phyloP scores from a whole-genome alignment of 2,329 filamentous ascomycete species.

The Acephala macrosclerotiorum region DNA sequence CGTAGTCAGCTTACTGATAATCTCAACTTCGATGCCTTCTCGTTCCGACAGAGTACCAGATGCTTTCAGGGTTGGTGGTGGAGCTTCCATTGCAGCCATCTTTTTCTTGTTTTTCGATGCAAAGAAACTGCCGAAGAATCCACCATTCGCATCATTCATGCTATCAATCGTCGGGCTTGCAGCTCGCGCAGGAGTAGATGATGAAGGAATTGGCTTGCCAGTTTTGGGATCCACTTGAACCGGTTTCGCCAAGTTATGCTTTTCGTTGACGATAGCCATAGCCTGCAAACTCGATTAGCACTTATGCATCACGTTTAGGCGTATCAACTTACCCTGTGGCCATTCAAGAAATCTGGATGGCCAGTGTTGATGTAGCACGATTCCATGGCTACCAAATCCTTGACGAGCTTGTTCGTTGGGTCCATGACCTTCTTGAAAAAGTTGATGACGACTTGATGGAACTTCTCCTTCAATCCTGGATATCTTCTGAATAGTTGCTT shows the following conservation, averaged over 20 bases:
- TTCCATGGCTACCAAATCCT: slow-evolving; percentile 94
- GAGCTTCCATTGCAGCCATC: slow-evolving; percentile 99
- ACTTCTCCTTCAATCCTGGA: slow-evolving; percentile 94
- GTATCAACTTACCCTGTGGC: slow-evolving; percentile 70
- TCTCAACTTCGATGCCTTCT: slow-evolving; percentile 94
- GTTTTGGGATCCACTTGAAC: slow-evolving; percentile 98
- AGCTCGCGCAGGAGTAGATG: slow-evolving; percentile 72
- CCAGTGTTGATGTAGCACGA: slow-evolving; percentile 98
- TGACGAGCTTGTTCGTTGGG: slow-evolving; percentile 95
- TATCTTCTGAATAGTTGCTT: slow-evolving; percentile 94
- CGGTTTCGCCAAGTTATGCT: slow-evolving; percentile 81
- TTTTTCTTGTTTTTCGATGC: slow-evolving; percentile 99
- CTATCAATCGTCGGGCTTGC: slow-evolving; percentile 74
- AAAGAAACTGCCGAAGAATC: slow-evolving; percentile 99
- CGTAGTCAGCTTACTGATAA: slow-evolving; percentile 78
- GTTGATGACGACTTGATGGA: slow-evolving; percentile 87
- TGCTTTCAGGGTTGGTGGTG: slow-evolving; percentile 90
- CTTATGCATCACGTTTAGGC: background rate
- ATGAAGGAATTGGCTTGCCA: slow-evolving; percentile 82
- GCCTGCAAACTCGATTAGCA: slow-evolving; percentile 58
- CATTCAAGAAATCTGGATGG: slow-evolving; percentile 97
- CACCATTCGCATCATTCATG: slow-evolving; percentile 65
- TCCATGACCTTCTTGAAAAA: slow-evolving; percentile 99
- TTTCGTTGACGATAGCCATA: slow-evolving; percentile 98
- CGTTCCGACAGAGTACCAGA: slow-evolving; percentile 93